Conservation (phyloP, 2,329 filamentous ascomycete species). For the Aureobasidium namibiae region DNA sequence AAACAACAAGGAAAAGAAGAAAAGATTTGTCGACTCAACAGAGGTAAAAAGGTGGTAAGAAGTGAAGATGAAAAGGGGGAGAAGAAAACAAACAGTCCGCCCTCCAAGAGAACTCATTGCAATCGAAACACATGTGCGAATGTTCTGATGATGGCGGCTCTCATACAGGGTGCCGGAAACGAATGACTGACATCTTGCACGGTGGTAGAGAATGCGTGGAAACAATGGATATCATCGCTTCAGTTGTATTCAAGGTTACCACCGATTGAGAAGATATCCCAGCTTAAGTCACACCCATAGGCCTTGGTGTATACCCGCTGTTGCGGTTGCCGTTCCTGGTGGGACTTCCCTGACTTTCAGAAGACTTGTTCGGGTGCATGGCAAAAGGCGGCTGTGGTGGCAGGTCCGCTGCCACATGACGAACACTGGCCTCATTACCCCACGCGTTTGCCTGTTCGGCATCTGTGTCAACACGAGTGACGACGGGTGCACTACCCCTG, state of each 20-base stretch:
- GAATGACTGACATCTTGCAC: neutral
- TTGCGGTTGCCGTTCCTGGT: conserved; percentile 21
- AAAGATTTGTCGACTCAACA: neutral
- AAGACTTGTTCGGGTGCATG: conserved; percentile 21
- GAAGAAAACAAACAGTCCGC: neutral
- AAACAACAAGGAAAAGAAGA: conserved; percentile 1
- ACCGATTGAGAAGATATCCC: neutral
- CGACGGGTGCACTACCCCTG: conserved; percentile 43
- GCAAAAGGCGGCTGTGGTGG: conserved; percentile 21
- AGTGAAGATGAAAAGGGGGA: neutral
- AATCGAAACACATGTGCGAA: neutral
- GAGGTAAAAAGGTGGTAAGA: conserved; percentile 1
- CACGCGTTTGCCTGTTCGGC: conserved; percentile 60
- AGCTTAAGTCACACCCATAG: conserved; percentile 17
- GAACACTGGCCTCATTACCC: conserved; percentile 76
- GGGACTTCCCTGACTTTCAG: conserved; percentile 25
- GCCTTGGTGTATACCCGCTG: conserved; percentile 21
- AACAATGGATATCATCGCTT: neutral
- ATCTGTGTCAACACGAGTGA: conserved; percentile 78
- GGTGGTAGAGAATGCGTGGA: neutral
- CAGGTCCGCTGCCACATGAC: conserved; percentile 50
- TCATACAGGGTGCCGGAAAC: neutral
- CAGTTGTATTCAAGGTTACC: neutral
- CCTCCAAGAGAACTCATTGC: neutral
- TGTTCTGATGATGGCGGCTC: neutral